Conservation (phyloP, 352 stramenopile species). For the Pythium pyrilobum region DNA sequence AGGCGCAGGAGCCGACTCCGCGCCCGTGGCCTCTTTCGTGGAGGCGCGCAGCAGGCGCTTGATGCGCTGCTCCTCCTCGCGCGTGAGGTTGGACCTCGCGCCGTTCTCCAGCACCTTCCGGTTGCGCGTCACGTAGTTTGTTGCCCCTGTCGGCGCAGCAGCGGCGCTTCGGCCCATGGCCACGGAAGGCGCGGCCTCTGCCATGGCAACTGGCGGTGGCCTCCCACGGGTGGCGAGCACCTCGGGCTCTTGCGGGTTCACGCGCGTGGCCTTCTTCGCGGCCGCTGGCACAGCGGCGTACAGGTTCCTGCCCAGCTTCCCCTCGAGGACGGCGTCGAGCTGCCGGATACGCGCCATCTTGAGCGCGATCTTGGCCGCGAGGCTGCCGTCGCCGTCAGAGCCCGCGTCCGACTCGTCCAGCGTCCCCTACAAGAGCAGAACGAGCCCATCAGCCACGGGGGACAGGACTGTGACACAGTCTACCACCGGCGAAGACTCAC, state of each 20-base stretch:
- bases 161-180: background rate
- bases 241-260: slow-evolving; percentile 8
- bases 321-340: slow-evolving; percentile 49
- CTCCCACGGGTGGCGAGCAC: background rate
- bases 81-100: slow-evolving; percentile 51
- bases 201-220: too few relatives aligned
- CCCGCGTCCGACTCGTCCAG: slow-evolving; percentile 35
- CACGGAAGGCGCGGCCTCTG: background rate
- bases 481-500: background rate
- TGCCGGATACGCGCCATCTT: slow-evolving; percentile 66
- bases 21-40: background rate
- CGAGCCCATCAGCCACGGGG: background rate
- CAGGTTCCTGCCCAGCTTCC: slow-evolving; percentile 58
- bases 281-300: slow-evolving; percentile 20
- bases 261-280: slow-evolving; percentile 18
- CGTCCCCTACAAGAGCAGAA: slow-evolving; percentile 24
- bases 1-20: background rate
- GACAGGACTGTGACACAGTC: background rate
- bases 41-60: slow-evolving; percentile 26
- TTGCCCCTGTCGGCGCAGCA: background rate
- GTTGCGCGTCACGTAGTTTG: slow-evolving; percentile 48
- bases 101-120: slow-evolving; percentile 70
- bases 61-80: slow-evolving; percentile 45
- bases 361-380: slow-evolving; percentile 61
- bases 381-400: slow-evolving; percentile 14